Evolutionary conservation across 352 stramenopile species (phyloP), one percentile per base, ranked within the genome.

Genomic region (Pythium monospermum): DNA sequence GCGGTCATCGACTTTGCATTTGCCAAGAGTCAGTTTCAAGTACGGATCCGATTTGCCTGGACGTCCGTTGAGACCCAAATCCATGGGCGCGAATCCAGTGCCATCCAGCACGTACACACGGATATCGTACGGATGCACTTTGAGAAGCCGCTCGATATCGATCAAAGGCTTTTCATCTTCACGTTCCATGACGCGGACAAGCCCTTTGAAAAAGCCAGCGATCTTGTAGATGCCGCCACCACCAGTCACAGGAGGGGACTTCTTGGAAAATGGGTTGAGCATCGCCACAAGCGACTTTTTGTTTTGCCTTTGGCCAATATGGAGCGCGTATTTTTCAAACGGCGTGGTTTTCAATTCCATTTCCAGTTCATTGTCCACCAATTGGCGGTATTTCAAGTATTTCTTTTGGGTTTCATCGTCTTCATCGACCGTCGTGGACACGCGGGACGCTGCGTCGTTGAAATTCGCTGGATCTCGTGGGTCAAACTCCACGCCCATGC

Each of bases 11-110:
- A 96, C 61, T 45, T 83, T 92, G 26, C 91, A 61, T 43, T 95
- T 88, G 6, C 90, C 90, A 4, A 97, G 66, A 22, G 66, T 88
- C 22, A 97, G 58, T 11, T 75, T 69, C 40, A 97, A 48, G 59
- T 96, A 96, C 26, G 88, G 87, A 46, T 97, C 87, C 4, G 82
- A 94, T 46, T 95, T 95, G 16, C 79, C 83, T 7, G 81, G 78
- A 15, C 76, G 70, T 1, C 85, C 85, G 44, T 88, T 89, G 15
- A 95, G 63, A 22, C 83, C 76, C 25, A 89, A 58, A 64, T 97
- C 89, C 84, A 96, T 94, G 0, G 87, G 80, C 0, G 76, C 71
- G 44, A 97, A 91, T 5, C 90, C 86, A 18, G 77, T 59, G 11
- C 84, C 87, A 45, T 95, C 80, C 22, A 97, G 62, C 3, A 93